Conservation (phyloP, 2,329 filamentous ascomycete species). For the Elsinoe arachidis region DNA sequence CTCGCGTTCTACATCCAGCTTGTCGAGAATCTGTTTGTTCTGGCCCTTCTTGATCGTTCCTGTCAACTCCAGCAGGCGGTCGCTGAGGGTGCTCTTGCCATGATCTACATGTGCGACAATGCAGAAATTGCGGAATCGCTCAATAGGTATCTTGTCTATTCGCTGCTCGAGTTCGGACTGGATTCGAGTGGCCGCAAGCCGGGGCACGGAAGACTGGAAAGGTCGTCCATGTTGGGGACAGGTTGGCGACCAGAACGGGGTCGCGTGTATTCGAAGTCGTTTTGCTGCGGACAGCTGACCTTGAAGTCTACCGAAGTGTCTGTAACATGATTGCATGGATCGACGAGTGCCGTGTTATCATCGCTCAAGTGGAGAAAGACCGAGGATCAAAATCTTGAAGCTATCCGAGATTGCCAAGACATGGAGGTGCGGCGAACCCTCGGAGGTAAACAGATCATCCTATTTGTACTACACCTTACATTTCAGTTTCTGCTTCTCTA, state of each 20-base stretch:
- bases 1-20: constrained; percentile 91
- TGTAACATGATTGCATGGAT: constrained; percentile 43
- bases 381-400: neutral
- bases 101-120: constrained; percentile 98
- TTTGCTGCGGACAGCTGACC: neutral
- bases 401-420: constrained; percentile 1
- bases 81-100: constrained; percentile 92
- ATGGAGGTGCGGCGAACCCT: constrained; percentile 1
- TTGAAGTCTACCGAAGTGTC: neutral
- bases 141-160: constrained; percentile 67
- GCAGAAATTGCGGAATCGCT: constrained; percentile 87
- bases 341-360: neutral
- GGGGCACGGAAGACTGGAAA: constrained; percentile 23
- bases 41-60: constrained; percentile 79
- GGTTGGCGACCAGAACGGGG: neutral
- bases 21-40: constrained; percentile 95
- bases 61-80: constrained; percentile 85
- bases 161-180: constrained; percentile 50
- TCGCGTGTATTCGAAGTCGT: neutral
- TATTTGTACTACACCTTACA: neutral
- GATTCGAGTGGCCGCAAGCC: constrained; percentile 31
- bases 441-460: constrained; percentile 3
- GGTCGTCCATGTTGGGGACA: constrained; percentile 17
- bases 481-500: neutral
- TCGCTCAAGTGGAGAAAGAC: neutral